Conservation (phyloP, 2,329 filamentous ascomycete species). For the Xylaria sp. region DNA sequence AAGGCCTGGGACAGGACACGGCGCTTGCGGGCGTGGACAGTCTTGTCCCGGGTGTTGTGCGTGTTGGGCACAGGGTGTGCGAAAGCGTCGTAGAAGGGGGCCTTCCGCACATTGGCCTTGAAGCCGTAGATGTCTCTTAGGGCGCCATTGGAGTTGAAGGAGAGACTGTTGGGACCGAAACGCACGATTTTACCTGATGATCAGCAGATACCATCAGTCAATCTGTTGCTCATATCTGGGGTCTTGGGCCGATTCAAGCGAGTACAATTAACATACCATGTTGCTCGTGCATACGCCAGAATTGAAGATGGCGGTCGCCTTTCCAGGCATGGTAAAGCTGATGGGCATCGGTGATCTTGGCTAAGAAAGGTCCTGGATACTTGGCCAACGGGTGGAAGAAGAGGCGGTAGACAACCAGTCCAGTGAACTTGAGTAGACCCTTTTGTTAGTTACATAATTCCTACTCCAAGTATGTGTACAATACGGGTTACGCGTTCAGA, state of each 20-base stretch:
- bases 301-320: conserved; percentile 68
- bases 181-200: conserved; percentile 59
- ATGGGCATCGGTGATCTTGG: conserved; percentile 58
- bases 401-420: conserved; percentile 50
- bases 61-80: conserved; percentile 67
- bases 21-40: conserved; percentile 63
- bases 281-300: conserved; percentile 63
- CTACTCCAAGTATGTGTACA: background rate
- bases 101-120: conserved; percentile 59
- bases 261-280: conserved; percentile 50
- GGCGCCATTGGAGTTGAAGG: conserved; percentile 67
- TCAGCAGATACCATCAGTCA: conserved; percentile 7
- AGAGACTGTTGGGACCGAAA: conserved; percentile 71
- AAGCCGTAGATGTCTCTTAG: conserved; percentile 63
- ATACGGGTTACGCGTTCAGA: background rate
- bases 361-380: conserved; percentile 59
- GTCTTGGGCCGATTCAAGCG: background rate
- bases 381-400: conserved; percentile 60
- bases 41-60: conserved; percentile 65
- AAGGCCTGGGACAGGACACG: conserved; percentile 69
- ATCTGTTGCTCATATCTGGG: background rate
- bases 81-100: conserved; percentile 69
- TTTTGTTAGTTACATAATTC: conserved; percentile 4
- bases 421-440: conserved; percentile 19
- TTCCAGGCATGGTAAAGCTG: conserved; percentile 70